Evolutionary conservation across 2,329 filamentous ascomycete species (phyloP).

Genomic region (Penicillium janthinellum): DNA sequence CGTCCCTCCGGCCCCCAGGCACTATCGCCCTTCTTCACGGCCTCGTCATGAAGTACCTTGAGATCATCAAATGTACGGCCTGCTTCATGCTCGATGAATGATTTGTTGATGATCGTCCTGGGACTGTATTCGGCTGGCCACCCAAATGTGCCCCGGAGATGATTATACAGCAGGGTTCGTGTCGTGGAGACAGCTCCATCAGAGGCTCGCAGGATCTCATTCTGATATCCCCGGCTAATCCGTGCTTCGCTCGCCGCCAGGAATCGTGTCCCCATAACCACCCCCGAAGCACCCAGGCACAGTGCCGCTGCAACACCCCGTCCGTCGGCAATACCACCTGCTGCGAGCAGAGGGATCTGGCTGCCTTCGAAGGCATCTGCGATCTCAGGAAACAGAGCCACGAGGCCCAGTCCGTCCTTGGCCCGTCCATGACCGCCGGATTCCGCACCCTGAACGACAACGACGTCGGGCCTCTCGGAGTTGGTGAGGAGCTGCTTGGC

Average conservation of each 20-base stretch:
- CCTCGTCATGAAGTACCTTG: slow-evolving; percentile 47
- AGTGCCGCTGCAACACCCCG: slow-evolving; percentile 54
- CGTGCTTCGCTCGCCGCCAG: slow-evolving; percentile 57
- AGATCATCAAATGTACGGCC: slow-evolving; percentile 51
- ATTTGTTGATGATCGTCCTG: slow-evolving; percentile 60
- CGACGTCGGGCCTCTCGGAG: slow-evolving; percentile 50
- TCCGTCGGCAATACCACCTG: slow-evolving; percentile 58
- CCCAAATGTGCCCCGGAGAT: slow-evolving; percentile 57
- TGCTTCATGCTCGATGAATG: slow-evolving; percentile 48
- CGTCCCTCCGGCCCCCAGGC: slow-evolving; percentile 54
- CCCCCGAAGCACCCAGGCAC: slow-evolving; percentile 56
- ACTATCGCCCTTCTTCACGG: slow-evolving; percentile 42
- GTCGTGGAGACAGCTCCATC: slow-evolving; percentile 57
- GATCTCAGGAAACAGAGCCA: slow-evolving; percentile 56
- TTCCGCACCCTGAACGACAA: slow-evolving; percentile 59
- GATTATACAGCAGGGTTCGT: slow-evolving; percentile 57
- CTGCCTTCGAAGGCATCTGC: slow-evolving; percentile 44
- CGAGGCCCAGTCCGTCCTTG: slow-evolving; percentile 51
- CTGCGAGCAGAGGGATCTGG: slow-evolving; percentile 52
- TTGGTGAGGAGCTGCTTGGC: slow-evolving; percentile 45
- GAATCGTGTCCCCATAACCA: slow-evolving; percentile 65
- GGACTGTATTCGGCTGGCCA: slow-evolving; percentile 65
- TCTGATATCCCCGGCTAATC: slow-evolving; percentile 55
- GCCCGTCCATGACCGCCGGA: slow-evolving; percentile 58
- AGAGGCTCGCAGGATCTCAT: slow-evolving; percentile 52